Base-by-base conservation (phyloP, 2,329 filamentous ascomycete species). In the Botrytis fabae region DNA sequence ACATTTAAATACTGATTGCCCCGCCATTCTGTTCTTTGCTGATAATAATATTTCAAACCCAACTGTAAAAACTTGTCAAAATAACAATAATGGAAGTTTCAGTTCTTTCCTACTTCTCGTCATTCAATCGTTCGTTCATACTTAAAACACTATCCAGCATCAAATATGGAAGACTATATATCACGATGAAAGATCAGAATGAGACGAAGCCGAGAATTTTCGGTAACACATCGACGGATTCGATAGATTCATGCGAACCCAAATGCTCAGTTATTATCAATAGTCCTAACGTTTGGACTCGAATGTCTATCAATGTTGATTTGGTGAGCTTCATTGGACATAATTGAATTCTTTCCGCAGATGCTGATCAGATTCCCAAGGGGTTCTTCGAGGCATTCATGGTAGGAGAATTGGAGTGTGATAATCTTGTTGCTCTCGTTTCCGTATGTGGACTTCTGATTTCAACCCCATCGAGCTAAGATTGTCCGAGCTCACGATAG, bases 361-460 rank as follows among this genome's bases (percentile, higher is more conserved):
- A 18, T 32, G 28, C 25, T 62, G 38, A 62, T 25, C 38, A 28
- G 20, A 60, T 18, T 4, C 4, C 28, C 20, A 12, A 76, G 75
- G 75, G 73, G 2, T 73, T 73, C 57, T 72, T 69, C 14, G 75
- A 76, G 59, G 88, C 89, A 44, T 92, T 91, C 78, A 92, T 93
- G 89, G 84, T 92, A 7, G 88, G 88, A 68, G 90, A 93, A 80
- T 84, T 92, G 48, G 86, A 88, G 64, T 92, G 90, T 74, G 82
- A 86, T 25, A 87, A 92, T 78, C 80, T 93, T 75, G 89, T 88
- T 7, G 40, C 40, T 59, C 40, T 75, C 6, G 63, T 75, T 25
- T 70, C 46, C 14, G 68, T 74, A 44, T 61, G 68, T 65, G 32
- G 22, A 3, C 16, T 28, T n/a, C 14, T n/a, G 8, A 20, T 14